Evolutionary conservation across 306 rosid genomes (phyloP), one percentile per base, ranked within the genome.

Genomic region (Datisca glomerata): DNA sequence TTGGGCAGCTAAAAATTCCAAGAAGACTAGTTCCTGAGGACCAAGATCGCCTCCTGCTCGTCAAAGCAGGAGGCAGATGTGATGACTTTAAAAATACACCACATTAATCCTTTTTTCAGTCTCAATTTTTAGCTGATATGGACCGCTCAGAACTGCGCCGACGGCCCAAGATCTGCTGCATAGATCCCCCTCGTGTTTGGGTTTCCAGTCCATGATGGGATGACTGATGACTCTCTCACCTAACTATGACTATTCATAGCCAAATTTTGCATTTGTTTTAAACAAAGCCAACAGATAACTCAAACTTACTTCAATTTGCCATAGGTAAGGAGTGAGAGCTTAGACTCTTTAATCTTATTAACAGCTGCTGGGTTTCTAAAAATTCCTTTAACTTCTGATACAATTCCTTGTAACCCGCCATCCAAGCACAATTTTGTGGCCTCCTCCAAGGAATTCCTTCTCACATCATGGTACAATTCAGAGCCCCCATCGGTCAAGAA

Each of bases 351-450:
- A 3, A 74, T 66, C 45, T 12, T 46, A n/a, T 60, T 39, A 14
- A 69, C 63, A 20, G 60, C 62, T 19, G 43, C 59, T 27, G 63
- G 58, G 55, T 69, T 52, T 58, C 60, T 59, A 6, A 61, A 50
- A 27, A 74, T 42, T 9, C 59, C 70, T 42, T 51, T 65, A 12
- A 62, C 69, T 42, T 74, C 55, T 14, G 74, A 56, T 4, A 74
- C 74, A 55, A 74, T 62, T 47, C 81, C 81, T n/a, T 66, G 73
- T 59, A 74, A 59, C 21, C 71, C 68, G 37, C 74, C 68, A 10
- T 31, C 51, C 46, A 59, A 32, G 53, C 74, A 74, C 49, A 69
- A 29, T 24, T 62, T 74, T 7, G 54, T 59, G 14, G 74, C 77
- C 24, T 70, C 74, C 32, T 69, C 74, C 59, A 61, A 15, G 0